Evolutionary conservation across 225 moss, liverwort and hornwort genomes (phyloP).

Genomic region (Polytrichum formosum): DNA sequence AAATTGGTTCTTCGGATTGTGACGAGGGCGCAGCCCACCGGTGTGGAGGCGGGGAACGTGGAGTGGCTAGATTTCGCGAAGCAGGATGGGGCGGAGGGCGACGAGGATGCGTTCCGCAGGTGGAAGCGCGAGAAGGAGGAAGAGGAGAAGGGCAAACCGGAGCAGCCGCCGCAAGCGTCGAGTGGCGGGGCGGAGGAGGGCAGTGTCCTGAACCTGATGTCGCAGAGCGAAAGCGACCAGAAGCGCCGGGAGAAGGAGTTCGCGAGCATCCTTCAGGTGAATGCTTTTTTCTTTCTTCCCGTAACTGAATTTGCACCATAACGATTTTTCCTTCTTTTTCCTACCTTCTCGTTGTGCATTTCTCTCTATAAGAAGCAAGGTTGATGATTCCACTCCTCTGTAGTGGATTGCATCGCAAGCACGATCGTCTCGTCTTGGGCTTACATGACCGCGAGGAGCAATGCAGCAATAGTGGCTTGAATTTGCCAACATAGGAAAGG

Average conservation of each 20-base stretch:
- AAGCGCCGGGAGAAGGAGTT: constrained; percentile 50
- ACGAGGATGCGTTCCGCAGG: constrained; percentile 15
- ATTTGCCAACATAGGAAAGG: neutral
- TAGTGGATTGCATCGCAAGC: no score
- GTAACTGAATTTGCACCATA: no score
- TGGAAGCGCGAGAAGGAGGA: constrained; percentile 18
- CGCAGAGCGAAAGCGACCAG: constrained; percentile 42
- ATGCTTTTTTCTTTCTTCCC: neutral
- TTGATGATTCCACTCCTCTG: no score
- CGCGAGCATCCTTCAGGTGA: constrained; percentile 51
- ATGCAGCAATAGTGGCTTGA: no score
- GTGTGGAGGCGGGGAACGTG: constrained; percentile 49
- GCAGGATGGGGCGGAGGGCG: constrained; percentile 11
- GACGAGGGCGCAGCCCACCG: constrained; percentile 30
- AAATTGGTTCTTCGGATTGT: constrained; percentile 20
- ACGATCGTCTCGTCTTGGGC: no score
- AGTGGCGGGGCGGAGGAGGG: constrained; percentile 26
- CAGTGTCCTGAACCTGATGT: constrained; percentile 26
- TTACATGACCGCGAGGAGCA: no score
- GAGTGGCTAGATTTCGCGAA: constrained; percentile 43
- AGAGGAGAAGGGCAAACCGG: constrained; percentile 18
- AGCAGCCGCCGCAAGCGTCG: constrained; percentile 4
- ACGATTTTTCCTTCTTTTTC: no score
- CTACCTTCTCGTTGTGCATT: neutral
- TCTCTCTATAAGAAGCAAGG: neutral